phyloP scores from a whole-genome alignment of 257 asterid species.

The Cruciata laevipes region DNA sequence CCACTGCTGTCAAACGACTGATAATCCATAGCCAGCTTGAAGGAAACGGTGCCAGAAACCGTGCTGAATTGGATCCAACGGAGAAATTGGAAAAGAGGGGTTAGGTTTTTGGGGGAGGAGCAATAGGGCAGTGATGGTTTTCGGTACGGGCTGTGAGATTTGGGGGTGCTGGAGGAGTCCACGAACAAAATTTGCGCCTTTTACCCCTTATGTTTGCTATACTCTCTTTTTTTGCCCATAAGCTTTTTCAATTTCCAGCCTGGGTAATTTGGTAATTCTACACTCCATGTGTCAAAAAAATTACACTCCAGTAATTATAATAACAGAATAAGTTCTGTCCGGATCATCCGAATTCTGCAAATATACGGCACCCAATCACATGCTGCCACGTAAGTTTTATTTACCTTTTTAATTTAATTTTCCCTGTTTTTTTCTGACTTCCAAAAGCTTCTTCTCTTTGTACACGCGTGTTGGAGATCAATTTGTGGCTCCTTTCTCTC shows the following conservation, averaged over 20 bases:
- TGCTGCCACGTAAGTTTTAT: too few species aligned
- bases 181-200: not conserved
- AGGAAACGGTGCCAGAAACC: not conserved
- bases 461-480: too few species aligned
- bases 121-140: not conserved
- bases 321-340: too few species aligned
- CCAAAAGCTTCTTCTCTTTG: too few species aligned
- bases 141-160: constrained; percentile 1
- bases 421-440: too few species aligned
- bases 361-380: too few species aligned
- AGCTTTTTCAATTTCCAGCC: not conserved
- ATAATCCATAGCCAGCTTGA: not conserved
- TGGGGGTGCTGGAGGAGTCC: constrained; percentile 1
- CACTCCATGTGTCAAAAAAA: too few species aligned
- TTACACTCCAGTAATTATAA: too few species aligned
- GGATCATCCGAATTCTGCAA: too few species aligned
- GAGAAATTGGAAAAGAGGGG: not conserved
- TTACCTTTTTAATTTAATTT: too few species aligned
- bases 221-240: not conserved
- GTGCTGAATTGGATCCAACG: not conserved
- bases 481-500: too few species aligned
- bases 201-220: not conserved
- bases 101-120: not conserved
- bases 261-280: too few species aligned
- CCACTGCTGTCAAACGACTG: not conserved